phyloP scores from a whole-genome alignment of 441 rosid genomes.

The Sinapis alba region DNA sequence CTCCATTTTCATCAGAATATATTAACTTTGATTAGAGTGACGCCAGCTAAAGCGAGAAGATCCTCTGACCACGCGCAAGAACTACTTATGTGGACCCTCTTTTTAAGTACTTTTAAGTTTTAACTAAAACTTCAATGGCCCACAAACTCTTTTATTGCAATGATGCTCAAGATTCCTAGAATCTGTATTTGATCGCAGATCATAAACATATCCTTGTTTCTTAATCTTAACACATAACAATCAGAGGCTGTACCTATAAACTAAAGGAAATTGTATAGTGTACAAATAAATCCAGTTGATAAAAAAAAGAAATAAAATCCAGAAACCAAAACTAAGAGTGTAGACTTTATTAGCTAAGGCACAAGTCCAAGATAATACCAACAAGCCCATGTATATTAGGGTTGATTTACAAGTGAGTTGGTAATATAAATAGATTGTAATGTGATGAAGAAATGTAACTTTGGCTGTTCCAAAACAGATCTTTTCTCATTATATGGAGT shows the following conservation, averaged over 20 bases:
- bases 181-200: constrained; percentile 28
- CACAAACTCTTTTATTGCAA: constrained; percentile 27
- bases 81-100: constrained; percentile 30
- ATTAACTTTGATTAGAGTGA: constrained; percentile 27
- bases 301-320: not conserved
- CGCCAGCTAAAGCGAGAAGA: constrained; percentile 34
- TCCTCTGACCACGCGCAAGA: constrained; percentile 38
- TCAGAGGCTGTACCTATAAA: not conserved
- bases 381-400: not conserved
- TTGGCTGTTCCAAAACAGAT: not conserved
- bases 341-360: not conserved
- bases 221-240: constrained; percentile 3
- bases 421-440: not conserved
- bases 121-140: constrained; percentile 28
- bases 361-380: not conserved
- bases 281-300: not conserved
- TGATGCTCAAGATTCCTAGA: constrained; percentile 39
- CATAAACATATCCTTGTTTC: constrained; percentile 15
- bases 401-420: not conserved
- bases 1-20: not conserved
- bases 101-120: not conserved
- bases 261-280: not conserved
- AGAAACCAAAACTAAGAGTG: not conserved
- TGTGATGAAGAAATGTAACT: not conserved
- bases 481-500: not conserved